Evolutionary conservation across 352 stramenopile genomes (phyloP).

Genomic region (Phytophthora pluvialis): DNA sequence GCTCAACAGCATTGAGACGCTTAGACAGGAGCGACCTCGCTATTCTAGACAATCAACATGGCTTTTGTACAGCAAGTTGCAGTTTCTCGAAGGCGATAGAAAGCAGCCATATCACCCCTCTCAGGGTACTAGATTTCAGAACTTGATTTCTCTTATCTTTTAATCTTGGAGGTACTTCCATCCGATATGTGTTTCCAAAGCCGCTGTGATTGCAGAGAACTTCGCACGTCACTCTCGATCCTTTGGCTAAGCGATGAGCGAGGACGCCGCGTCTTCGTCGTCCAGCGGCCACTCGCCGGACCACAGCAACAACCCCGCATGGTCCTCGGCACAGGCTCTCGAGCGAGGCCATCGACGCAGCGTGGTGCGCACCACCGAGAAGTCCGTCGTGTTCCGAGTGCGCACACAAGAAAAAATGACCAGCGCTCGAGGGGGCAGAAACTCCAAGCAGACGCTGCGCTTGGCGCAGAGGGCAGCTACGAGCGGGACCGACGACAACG

Average conservation of each 20-base stretch:
- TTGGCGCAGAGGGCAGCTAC: slow-evolving; percentile 6
- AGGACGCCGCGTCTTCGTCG: slow-evolving; percentile 29
- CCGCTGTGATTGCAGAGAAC: neutral
- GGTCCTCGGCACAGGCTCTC: slow-evolving; percentile 14
- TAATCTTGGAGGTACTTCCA: too few species aligned
- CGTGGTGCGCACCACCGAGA: slow-evolving; percentile 36
- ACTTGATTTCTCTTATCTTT: neutral
- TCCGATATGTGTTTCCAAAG: slow-evolving; percentile 7
- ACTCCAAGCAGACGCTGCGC: slow-evolving; percentile 14
- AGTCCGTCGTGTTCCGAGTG: slow-evolving; percentile 40
- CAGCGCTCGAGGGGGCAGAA: slow-evolving; percentile 11
- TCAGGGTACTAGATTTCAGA: slow-evolving; percentile 1
- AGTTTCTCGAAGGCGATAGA: slow-evolving; percentile 17
- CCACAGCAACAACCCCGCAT: slow-evolving; percentile 10
- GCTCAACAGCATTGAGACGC: neutral
- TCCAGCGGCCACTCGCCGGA: slow-evolving; percentile 21
- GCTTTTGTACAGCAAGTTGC: slow-evolving; percentile 26
- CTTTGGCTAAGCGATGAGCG: slow-evolving; percentile 22
- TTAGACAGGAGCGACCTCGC: neutral
- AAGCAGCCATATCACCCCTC: neutral
- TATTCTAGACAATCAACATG: slow-evolving; percentile 1
- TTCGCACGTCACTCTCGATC: slow-evolving; percentile 10
- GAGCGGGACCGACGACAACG: slow-evolving; percentile 18
- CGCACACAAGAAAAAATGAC: slow-evolving; percentile 33
- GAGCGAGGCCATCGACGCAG: slow-evolving; percentile 1